Base-by-base conservation (phyloP, 495 filamentous ascomycete genomes). In the Aspergillus saccharolyticus region DNA sequence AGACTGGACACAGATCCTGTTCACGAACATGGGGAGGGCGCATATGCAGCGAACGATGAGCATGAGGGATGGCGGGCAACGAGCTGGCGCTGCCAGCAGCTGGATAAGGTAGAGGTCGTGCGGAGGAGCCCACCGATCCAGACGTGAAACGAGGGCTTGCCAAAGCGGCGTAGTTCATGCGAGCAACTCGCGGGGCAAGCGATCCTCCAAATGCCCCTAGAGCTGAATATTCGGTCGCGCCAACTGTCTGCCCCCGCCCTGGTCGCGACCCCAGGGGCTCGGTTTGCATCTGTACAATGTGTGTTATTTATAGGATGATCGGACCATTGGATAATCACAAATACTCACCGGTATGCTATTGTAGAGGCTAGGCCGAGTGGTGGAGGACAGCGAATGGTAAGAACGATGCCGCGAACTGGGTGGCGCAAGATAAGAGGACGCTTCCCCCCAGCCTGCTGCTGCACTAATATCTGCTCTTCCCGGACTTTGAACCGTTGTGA, bases 1-100 rank as follows among this genome's bases (percentile, higher is more conserved):
- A 98, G 53, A 97, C 85, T 4, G 92, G 92, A 66, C 94, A 98
- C 55, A 93, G 84, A 69, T 97, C 94, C 60, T 90, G 88, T 65
- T 97, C 93, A 17, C 80, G 74, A 8, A 90, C 75, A 30, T 22
- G 28, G 73, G 62, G 39, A 42, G 66, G 22, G 17, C 68, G 65
- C 12, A 57, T 57, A 67, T 24, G 66, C 64, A 24, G 66, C 59
- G 46, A 55, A 54, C 52, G 65, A 62, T 60, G 67, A 49, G 19
- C 63, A 55, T 49, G 65, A 43, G 60, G 48, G 7, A 46, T 47
- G 4, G 53, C 20, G 16, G 58, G 46, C 22, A 24, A 44, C 14
- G 52, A 58, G 30, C 24, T 49, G 42, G 22, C 53, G 18, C 52
- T 24, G 17, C 52, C 55, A 19, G 22, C 39, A 16, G 42, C 14